These are phyloP conservation scores for Aureobasidium melanogenum DNA, from an alignment of 2,329 filamentous ascomycete genomes.

Conservation along the genomic window DNA sequence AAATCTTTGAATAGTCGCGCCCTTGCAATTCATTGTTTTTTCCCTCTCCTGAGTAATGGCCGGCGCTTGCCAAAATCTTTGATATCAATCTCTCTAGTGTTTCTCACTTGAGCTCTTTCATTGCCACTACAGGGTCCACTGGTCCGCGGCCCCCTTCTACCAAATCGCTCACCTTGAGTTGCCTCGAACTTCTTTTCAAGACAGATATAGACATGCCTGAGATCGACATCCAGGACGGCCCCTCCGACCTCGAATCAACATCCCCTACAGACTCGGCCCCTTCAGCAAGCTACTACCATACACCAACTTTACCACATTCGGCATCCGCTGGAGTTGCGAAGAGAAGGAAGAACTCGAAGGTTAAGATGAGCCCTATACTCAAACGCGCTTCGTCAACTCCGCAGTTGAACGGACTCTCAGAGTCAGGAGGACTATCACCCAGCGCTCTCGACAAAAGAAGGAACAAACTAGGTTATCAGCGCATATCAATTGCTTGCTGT, in stretches of 20 bases:
- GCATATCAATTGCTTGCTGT: constrained; percentile 94
- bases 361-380: constrained; percentile 12
- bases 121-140: neutral
- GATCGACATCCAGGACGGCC: neutral
- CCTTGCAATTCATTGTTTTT: neutral
- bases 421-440: neutral
- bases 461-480: constrained; percentile 92
- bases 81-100: neutral
- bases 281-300: neutral
- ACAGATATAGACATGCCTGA: neutral
- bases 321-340: neutral
- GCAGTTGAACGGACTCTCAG: neutral
- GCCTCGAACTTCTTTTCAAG: neutral
- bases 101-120: neutral
- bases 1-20: neutral
- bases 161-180: neutral
- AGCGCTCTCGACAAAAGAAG: constrained; percentile 27
- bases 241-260: neutral
- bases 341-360: constrained; percentile 12
- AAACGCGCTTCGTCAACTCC: constrained; percentile 11
- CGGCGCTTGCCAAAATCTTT: neutral
- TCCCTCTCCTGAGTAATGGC: neutral
- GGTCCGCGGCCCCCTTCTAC: neutral
- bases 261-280: neutral
- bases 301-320: neutral